Base-by-base conservation (phyloP, 768 basidiomycete genomes). In the Trametes gibbosa region DNA sequence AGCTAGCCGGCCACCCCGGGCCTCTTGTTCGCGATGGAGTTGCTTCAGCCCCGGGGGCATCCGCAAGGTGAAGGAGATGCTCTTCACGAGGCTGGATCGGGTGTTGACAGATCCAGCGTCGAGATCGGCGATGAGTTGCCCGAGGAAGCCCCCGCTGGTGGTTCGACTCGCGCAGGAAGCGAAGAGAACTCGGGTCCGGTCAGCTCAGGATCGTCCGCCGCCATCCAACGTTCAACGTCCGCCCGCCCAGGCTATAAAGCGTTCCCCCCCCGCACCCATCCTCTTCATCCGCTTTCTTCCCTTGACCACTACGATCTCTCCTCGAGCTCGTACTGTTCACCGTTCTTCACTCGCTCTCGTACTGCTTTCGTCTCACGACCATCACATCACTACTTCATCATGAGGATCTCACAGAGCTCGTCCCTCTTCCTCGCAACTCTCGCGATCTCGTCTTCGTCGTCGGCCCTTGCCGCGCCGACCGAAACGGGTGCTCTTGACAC, bases 371-470 rank as follows among this genome's bases (percentile, higher is more conserved):
- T 58, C 50, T 61, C 63, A 51, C 35, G 37, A 50, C 41, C 50
- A 51, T 19, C 53, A 58, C 65, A 60, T 45, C 19, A 54, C 50
- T 51, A 58, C 37, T 40, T 52, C 61, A 56, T 41, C 60, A 74
- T 74, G 73, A 69, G 62, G 54, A 46, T 73, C 50, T 64, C 69
- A 2, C 54, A 70, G 40, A 70, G 72, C 65, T 73, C 72, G 45
- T 73, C 73, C n/a, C 41, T 74, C 42, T 16, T 74, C 53, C 58
- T 74, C 40, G 72, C 70, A 8, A 64, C 69, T 17, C 65, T 74
- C 46, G 73, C 70, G 17, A 58, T 66, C 35, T 64, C 68, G 3
- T 69, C 72, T 0, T 71, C 73, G n/a, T 61, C 71, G 1, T 64
- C 66, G 29, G 61, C 61, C 35, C 56, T 74, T 43, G 73, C 73